phyloP scores from a whole-genome alignment of 2,329 filamentous ascomycete genomes.

The Neurospora sp. region DNA sequence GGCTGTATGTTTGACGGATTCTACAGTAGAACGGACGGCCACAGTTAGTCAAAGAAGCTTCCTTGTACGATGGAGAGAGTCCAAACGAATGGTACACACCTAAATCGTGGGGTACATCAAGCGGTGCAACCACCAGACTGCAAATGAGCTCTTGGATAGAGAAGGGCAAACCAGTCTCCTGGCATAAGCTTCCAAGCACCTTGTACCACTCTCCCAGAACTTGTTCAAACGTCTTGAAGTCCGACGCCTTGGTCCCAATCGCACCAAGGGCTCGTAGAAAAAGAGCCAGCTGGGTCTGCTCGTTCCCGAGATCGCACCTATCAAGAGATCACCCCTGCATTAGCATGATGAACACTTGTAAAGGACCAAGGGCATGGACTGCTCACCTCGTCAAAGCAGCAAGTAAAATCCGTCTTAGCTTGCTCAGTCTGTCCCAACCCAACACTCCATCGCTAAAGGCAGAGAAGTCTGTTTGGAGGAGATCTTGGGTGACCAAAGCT shows the following conservation, averaged over 20 bases:
- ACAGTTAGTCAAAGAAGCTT: conserved; percentile 11
- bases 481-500: conserved; percentile 33
- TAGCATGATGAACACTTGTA: not conserved
- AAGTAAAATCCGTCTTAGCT: conserved; percentile 28
- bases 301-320: not conserved
- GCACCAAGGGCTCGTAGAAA: not conserved
- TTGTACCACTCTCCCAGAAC: conserved; percentile 29
- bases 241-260: not conserved
- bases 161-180: conserved; percentile 12
- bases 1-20: conserved; percentile 12
- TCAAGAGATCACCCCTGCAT: not conserved
- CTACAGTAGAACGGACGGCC: not conserved
- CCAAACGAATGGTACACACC: conserved; percentile 6
- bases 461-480: conserved; percentile 26
- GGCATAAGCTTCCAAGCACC: conserved; percentile 28
- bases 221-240: conserved; percentile 14
- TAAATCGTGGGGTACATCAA: conserved; percentile 11
- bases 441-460: conserved; percentile 24
- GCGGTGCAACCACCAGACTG: conserved; percentile 22
- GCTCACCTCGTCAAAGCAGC: conserved; percentile 23
- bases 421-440: conserved; percentile 22
- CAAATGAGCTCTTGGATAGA: conserved; percentile 17
- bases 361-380: not conserved
- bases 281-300: conserved; percentile 16
- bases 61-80: not conserved